These are phyloP conservation scores for Ochetophila trinervis DNA, from an alignment of 306 rosid genomes.

Conservation along the genomic window DNA sequence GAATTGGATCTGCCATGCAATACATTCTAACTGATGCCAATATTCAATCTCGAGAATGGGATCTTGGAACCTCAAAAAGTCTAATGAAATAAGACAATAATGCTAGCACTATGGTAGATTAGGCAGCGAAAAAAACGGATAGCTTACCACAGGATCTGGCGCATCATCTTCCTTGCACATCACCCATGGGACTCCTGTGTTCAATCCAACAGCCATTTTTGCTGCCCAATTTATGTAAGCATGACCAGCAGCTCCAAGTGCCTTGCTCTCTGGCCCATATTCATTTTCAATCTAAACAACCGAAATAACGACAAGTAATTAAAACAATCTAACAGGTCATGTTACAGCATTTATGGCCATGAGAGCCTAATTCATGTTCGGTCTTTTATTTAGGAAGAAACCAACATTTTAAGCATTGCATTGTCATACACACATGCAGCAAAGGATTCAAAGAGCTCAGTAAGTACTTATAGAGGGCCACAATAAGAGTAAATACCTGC, in stretches of 20 bases:
- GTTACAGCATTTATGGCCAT: not conserved
- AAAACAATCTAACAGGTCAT: conserved; percentile 10
- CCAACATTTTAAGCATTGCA: not conserved
- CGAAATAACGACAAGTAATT: not conserved
- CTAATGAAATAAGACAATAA: not conserved
- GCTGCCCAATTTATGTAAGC: conserved; percentile 89
- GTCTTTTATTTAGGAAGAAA: conserved; percentile 3
- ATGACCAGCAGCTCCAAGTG: conserved; percentile 69
- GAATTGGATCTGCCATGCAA: not conserved
- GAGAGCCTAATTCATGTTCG: conserved; percentile 15
- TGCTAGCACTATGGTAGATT: not conserved
- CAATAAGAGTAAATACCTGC: conserved; percentile 50
- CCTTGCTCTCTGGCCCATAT: conserved; percentile 64
- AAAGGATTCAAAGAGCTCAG: no score
- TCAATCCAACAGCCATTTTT: conserved; percentile 81
- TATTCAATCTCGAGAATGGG: not conserved
- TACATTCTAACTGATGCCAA: not conserved
- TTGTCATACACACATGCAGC: not conserved
- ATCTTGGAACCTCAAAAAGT: not conserved
- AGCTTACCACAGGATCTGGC: conserved; percentile 85
- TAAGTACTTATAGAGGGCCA: not conserved
- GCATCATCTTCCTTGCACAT: conserved; percentile 99
- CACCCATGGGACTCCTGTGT: conserved; percentile 96
- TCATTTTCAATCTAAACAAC: conserved; percentile 81
- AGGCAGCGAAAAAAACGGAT: not conserved